Conservation (phyloP, 2,329 filamentous ascomycete species). For the Chaetomium globosum region DNA sequence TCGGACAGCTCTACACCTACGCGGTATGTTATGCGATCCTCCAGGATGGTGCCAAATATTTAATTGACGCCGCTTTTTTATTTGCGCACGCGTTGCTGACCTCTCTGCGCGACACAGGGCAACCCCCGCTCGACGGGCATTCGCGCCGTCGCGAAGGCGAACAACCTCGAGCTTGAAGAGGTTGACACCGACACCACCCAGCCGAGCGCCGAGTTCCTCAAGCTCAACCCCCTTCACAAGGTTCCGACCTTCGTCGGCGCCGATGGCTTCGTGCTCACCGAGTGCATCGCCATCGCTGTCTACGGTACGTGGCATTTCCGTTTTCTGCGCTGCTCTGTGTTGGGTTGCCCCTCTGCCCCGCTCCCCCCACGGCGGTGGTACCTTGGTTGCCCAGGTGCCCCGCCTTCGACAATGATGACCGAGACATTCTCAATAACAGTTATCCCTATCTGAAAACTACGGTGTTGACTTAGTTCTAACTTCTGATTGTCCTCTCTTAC, state of each 20-base stretch:
- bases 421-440: conserved; percentile 76
- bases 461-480: conserved; percentile 89
- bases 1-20: conserved; percentile 95
- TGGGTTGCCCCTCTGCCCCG: conserved; percentile 26
- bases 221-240: conserved; percentile 85
- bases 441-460: conserved; percentile 94
- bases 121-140: conserved; percentile 90
- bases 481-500: conserved; percentile 62
- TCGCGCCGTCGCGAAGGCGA: conserved; percentile 94
- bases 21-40: conserved; percentile 57
- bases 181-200: conserved; percentile 70
- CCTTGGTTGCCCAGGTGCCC: conserved; percentile 21
- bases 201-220: conserved; percentile 74
- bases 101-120: conserved; percentile 54
- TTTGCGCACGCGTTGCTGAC: conserved; percentile 33
- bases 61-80: conserved; percentile 1
- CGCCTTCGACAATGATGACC: conserved; percentile 63
- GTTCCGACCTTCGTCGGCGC: conserved; percentile 89
- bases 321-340: conserved; percentile 38
- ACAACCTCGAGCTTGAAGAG: conserved; percentile 87
- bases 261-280: conserved; percentile 86
- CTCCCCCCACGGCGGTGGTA: conserved; percentile 26
- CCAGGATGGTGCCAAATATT: background rate
- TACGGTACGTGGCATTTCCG: conserved; percentile 74
- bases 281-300: conserved; percentile 93